Evolutionary conservation across 2,329 filamentous ascomycete species (phyloP).

Genomic region (Metarhizium anisopliae): DNA sequence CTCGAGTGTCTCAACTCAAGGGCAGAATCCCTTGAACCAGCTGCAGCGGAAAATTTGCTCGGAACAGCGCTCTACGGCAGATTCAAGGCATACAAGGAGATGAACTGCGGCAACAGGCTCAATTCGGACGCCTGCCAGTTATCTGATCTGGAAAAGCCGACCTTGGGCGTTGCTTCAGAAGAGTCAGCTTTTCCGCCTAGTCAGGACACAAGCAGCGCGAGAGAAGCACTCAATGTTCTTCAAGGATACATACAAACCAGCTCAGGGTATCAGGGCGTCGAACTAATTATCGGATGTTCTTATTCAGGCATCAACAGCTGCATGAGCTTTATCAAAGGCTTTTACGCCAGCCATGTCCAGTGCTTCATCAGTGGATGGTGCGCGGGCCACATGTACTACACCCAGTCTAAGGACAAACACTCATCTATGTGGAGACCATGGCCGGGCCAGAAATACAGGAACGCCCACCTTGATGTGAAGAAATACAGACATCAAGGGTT

Average conservation of each 20-base stretch:
- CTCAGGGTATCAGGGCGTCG: constrained; percentile 1
- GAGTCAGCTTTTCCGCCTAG: too few relatives aligned
- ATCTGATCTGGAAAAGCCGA: too few relatives aligned
- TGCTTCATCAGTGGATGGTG: constrained; percentile 9
- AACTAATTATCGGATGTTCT: constrained; percentile 5
- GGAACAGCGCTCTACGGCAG: too few relatives aligned
- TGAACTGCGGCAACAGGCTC: too few relatives aligned
- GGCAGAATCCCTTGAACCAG: neutral
- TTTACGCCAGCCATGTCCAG: constrained; percentile 8
- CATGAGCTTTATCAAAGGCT: constrained; percentile 6
- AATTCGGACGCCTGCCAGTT: too few relatives aligned
- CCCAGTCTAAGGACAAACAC: constrained; percentile 1
- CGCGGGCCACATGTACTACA: constrained; percentile 6
- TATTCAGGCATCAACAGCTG: constrained; percentile 2
- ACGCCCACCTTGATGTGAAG: neutral
- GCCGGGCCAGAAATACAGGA: neutral
- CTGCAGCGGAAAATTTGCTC: too few relatives aligned
- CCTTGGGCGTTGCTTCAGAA: too few relatives aligned
- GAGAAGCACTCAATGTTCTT: constrained; percentile 2
- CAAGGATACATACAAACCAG: neutral
- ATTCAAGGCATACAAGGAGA: too few relatives aligned
- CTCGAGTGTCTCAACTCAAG: neutral
- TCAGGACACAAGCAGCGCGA: neutral
- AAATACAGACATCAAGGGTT: constrained; percentile 6
- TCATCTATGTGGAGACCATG: constrained; percentile 3